Conservation (phyloP, 495 filamentous ascomycete species). For the Lasiosphaeria hispida region DNA sequence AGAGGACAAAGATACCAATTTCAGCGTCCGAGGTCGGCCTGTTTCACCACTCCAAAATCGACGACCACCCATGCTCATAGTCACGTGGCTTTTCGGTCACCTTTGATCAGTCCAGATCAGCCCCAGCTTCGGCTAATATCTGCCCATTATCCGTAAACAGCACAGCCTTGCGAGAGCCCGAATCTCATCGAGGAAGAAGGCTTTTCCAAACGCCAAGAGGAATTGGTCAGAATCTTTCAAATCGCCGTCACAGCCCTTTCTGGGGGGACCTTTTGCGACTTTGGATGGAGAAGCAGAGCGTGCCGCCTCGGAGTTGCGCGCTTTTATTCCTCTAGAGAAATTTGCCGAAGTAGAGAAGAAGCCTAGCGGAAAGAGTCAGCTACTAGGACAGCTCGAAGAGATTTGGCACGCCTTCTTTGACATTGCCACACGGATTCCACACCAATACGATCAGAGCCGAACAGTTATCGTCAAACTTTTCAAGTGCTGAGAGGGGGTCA, state of each 20-base stretch:
- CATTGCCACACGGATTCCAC: slow-evolving; percentile 9
- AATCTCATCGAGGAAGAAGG: slow-evolving; percentile 3
- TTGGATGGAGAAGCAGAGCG: slow-evolving; percentile 10
- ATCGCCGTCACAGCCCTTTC: not conserved
- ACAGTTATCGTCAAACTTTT: slow-evolving; percentile 6
- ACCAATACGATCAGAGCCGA: slow-evolving; percentile 4
- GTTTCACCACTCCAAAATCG: not conserved
- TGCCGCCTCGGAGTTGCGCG: slow-evolving; percentile 3
- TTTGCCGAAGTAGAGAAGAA: not conserved
- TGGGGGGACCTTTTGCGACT: slow-evolving; percentile 1
- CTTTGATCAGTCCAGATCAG: too few species aligned
- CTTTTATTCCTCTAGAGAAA: slow-evolving; percentile 5
- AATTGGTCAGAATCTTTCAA: slow-evolving; percentile 9
- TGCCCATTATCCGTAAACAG: too few species aligned
- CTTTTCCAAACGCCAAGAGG: slow-evolving; percentile 3
- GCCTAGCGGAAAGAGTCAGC: not conserved
- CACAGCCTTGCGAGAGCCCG: too few species aligned
- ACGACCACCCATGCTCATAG: too few species aligned
- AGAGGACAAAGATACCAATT: not conserved
- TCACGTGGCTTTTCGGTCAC: too few species aligned
- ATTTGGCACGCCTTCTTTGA: slow-evolving; percentile 7
- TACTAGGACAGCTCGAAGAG: slow-evolving; percentile 5
- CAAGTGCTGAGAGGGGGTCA: slow-evolving; percentile 3
- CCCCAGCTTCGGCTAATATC: too few species aligned
- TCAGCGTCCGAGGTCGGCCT: not conserved